phyloP scores from a whole-genome alignment of 2,329 filamentous ascomycete genomes.

The Hypoxylon sp. region DNA sequence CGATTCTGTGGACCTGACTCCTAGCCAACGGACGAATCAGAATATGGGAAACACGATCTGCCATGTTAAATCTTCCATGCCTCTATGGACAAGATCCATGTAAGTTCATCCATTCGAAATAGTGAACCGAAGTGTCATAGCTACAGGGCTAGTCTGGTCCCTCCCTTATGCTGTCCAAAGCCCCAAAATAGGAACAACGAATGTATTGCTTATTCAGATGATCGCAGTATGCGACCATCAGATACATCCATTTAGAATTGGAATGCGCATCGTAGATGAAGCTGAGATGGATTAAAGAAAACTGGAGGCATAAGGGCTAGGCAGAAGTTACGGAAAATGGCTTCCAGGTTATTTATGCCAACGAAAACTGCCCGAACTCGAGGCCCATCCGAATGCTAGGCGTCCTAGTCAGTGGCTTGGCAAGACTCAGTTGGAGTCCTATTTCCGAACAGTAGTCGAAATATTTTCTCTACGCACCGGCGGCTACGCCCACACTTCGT shows the following conservation, averaged over 20 bases:
- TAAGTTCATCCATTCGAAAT: neutral
- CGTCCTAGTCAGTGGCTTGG: neutral
- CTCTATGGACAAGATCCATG: conserved; percentile 3
- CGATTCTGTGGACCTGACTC: conserved; percentile 6
- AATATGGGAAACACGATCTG: conserved; percentile 6
- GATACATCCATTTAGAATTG: conserved; percentile 20
- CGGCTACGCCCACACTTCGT: conserved; percentile 53
- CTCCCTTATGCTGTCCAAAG: conserved; percentile 15
- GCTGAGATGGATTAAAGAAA: conserved; percentile 25
- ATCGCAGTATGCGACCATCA: conserved; percentile 5
- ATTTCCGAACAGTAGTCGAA: neutral
- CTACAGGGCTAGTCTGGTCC: conserved; percentile 14
- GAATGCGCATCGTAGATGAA: conserved; percentile 25
- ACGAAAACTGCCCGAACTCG: neutral
- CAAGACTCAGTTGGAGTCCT: neutral
- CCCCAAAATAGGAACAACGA: conserved; percentile 23
- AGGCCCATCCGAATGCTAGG: neutral
- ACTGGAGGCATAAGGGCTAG: conserved; percentile 16
- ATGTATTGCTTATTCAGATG: conserved; percentile 20
- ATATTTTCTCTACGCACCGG: conserved; percentile 49
- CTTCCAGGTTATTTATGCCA: neutral
- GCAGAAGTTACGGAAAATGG: neutral
- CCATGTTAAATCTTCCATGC: neutral
- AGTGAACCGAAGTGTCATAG: neutral
- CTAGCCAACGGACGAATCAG: conserved; percentile 2